Evolutionary conservation across 768 basidiomycete species (phyloP).

Genomic region (Leucogyrophana mollusca): DNA sequence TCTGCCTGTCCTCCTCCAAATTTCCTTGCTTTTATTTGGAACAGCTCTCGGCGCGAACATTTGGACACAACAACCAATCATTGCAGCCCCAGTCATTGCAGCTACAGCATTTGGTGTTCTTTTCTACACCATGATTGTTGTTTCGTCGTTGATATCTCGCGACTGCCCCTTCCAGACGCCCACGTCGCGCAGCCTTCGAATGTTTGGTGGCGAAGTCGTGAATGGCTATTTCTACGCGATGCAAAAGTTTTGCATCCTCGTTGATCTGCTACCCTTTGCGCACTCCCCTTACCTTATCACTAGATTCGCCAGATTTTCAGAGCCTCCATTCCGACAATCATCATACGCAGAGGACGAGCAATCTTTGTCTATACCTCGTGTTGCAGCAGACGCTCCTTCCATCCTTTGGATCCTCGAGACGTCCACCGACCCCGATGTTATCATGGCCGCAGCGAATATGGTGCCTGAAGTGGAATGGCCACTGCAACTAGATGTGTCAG

Average conservation of each 20-base stretch:
- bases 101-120: not conserved
- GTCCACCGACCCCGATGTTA: slow-evolving; percentile 4
- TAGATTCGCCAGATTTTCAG: too few species aligned
- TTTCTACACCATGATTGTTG: slow-evolving; percentile 5
- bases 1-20: slow-evolving; percentile 6
- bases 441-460: slow-evolving; percentile 11
- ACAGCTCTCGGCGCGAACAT: slow-evolving; percentile 1
- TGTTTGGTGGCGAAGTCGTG: not conserved
- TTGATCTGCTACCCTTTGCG: too few species aligned
- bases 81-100: not conserved
- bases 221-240: too few species aligned
- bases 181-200: not conserved
- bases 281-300: too few species aligned
- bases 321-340: too few species aligned
- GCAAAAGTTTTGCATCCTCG: too few species aligned
- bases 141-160: slow-evolving; percentile 2
- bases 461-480: slow-evolving; percentile 16
- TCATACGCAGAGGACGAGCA: too few species aligned
- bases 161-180: slow-evolving; percentile 8
- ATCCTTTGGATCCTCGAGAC: slow-evolving; percentile 9
- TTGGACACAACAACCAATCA: not conserved
- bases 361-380: too few species aligned
- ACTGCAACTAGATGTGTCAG: slow-evolving; percentile 10
- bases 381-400: slow-evolving; percentile 4
- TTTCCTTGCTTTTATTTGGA: slow-evolving; percentile 7